Percentiles rank a stretch among this genome's conserved stretches.
Conservation (phyloP, 129 eudicot genomes). For the Chrysanthemum lavandulifolium region DNA sequence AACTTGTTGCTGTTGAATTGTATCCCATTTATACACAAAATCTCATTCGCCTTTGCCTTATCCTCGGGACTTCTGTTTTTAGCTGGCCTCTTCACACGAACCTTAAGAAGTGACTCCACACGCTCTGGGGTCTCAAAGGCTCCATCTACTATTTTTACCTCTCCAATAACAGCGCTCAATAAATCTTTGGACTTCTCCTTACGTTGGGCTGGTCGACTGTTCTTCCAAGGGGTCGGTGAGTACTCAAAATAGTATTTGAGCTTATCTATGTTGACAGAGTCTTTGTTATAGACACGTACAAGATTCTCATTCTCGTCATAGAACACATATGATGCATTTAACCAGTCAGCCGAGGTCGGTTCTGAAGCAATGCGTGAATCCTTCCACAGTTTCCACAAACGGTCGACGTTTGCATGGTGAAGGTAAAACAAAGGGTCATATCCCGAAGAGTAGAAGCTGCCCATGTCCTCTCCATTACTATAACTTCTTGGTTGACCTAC, state of each 20-base stretch:
- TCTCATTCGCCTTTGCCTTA: background rate
- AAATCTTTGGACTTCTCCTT: background rate
- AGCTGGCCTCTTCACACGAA: conserved; percentile 19
- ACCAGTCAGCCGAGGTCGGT: background rate
- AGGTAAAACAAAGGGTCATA: too few species aligned
- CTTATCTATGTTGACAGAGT: too few species aligned
- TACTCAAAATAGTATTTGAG: background rate
- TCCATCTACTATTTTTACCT: background rate
- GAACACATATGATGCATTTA: too few species aligned
- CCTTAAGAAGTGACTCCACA: background rate
- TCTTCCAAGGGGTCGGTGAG: conserved; percentile 10
- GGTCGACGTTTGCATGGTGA: too few species aligned
- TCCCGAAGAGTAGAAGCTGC: too few species aligned
- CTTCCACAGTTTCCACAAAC: background rate
- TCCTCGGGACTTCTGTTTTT: background rate
- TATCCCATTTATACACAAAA: too few species aligned
- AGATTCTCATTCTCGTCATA: too few species aligned
- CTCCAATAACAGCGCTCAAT: background rate
- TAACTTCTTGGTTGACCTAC: too few species aligned
- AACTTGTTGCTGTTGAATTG: too few species aligned
- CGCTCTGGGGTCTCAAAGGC: background rate
- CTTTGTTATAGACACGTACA: too few species aligned
- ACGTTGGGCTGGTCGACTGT: conserved; percentile 9
- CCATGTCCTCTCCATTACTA: too few species aligned
- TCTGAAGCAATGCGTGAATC: conserved; percentile 2